phyloP scores from a whole-genome alignment of 2,329 filamentous ascomycete species.

The Zasmidium angulare region DNA sequence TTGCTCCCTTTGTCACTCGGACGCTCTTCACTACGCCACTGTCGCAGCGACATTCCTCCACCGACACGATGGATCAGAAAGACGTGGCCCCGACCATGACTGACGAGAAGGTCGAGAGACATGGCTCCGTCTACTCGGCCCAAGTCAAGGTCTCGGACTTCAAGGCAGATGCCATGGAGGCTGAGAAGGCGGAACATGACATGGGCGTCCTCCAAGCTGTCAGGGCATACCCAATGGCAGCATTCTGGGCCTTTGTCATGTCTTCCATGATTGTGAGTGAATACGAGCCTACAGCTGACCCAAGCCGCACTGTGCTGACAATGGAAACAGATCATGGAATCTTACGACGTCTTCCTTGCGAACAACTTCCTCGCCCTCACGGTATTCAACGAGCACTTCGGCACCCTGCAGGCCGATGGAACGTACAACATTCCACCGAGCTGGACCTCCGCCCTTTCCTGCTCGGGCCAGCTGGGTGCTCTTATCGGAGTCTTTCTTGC shows the following conservation, averaged over 20 bases:
- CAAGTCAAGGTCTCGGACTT: constrained; percentile 37
- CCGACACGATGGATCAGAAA: background rate
- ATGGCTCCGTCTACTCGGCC: constrained; percentile 7
- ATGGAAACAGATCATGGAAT: constrained; percentile 26
- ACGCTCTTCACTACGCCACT: background rate
- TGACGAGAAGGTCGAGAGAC: background rate
- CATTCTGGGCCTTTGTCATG: constrained; percentile 57
- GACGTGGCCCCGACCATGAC: background rate
- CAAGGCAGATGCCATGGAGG: constrained; percentile 57
- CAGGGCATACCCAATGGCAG: constrained; percentile 53
- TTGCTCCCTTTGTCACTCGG: too few species aligned
- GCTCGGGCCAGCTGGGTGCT: constrained; percentile 58
- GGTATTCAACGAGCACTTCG: constrained; percentile 48
- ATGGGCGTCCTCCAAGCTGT: constrained; percentile 53
- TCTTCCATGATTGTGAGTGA: constrained; percentile 56
- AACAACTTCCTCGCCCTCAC: constrained; percentile 58
- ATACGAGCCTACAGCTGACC: background rate
- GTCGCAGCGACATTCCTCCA: too few species aligned
- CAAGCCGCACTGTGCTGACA: too few species aligned
- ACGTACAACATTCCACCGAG: constrained; percentile 48
- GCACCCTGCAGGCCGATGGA: constrained; percentile 35
- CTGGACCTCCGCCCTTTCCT: constrained; percentile 61
- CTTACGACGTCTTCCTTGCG: constrained; percentile 63
- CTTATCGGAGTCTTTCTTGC: constrained; percentile 60
- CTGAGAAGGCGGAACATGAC: constrained; percentile 55